These are phyloP conservation scores for Chrysanthemum lavandulifolium DNA, from an alignment of 129 eudicot species.

Conservation along the genomic window DNA sequence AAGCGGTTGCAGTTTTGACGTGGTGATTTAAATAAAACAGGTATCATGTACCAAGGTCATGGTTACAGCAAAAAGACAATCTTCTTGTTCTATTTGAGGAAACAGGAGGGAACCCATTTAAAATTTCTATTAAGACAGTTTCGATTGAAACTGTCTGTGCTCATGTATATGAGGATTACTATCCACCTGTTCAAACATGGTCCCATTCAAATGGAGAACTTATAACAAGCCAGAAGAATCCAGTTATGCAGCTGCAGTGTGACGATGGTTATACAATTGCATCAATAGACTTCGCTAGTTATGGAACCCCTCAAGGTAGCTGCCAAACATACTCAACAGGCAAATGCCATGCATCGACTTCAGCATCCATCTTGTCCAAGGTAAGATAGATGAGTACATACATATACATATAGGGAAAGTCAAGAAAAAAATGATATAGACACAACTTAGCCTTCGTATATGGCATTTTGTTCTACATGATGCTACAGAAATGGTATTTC, in stretches of 20 bases:
- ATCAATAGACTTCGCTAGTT: slow-evolving; percentile 82
- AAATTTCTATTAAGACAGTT: slow-evolving; percentile 52
- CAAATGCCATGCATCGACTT: slow-evolving; percentile 72
- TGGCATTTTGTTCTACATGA: too few relatives aligned
- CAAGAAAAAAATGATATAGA: too few relatives aligned
- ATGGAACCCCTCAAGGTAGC: slow-evolving; percentile 89
- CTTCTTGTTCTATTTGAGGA: slow-evolving; percentile 88
- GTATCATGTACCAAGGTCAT: slow-evolving; percentile 95
- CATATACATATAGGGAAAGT: too few relatives aligned
- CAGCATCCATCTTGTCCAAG: slow-evolving; percentile 58
- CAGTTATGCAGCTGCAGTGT: slow-evolving; percentile 75
- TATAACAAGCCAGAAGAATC: slow-evolving; percentile 29
- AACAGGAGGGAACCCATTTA: slow-evolving; percentile 73
- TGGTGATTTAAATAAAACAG: slow-evolving; percentile 39
- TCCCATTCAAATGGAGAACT: slow-evolving; percentile 35
- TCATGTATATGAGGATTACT: slow-evolving; percentile 56
- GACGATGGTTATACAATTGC: slow-evolving; percentile 67
- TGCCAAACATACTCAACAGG: slow-evolving; percentile 74
- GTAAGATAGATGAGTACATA: slow-evolving; percentile 31
- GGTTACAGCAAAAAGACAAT: slow-evolving; percentile 67
- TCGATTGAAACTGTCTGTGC: slow-evolving; percentile 56
- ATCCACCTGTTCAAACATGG: slow-evolving; percentile 77
- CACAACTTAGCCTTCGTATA: too few relatives aligned
- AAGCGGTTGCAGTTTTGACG: slow-evolving; percentile 23
- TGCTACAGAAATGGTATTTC: background rate